A percentile compares a stretch with the other conserved stretches of the same genome.
These are phyloP conservation scores for Colletotrichum acutatum DNA, from an alignment of 2,329 filamentous ascomycete species.

Conservation along the genomic window DNA sequence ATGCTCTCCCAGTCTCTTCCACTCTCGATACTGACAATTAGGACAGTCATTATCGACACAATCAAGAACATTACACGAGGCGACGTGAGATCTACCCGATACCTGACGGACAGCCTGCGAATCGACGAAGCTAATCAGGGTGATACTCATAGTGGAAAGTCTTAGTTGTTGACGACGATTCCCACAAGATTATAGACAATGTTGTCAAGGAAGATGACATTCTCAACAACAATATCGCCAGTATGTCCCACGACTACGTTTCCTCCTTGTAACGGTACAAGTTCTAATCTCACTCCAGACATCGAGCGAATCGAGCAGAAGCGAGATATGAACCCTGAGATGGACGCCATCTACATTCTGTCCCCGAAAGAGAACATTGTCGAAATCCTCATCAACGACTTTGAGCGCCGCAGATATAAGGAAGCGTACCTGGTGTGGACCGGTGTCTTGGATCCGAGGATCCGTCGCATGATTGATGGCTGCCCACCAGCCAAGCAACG, in stretches of 20 bases:
- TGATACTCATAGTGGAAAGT: constrained; percentile 85
- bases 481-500: constrained; percentile 76
- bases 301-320: constrained; percentile 94
- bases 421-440: constrained; percentile 89
- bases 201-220: constrained; percentile 96
- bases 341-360: constrained; percentile 95
- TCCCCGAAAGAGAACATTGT: constrained; percentile 88
- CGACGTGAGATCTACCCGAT: constrained; percentile 69
- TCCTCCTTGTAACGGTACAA: constrained; percentile 11
- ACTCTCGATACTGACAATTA: constrained; percentile 45
- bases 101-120: background rate
- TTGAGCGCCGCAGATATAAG: constrained; percentile 85
- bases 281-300: constrained; percentile 64
- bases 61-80: constrained; percentile 83
- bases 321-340: constrained; percentile 83
- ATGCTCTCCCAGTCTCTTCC: background rate
- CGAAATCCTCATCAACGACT: constrained; percentile 92
- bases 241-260: constrained; percentile 61
- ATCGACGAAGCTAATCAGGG: constrained; percentile 14
- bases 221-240: constrained; percentile 94
- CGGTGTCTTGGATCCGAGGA: constrained; percentile 73
- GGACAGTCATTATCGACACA: constrained; percentile 72
- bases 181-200: constrained; percentile 89
- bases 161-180: constrained; percentile 85
- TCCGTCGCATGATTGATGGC: constrained; percentile 80